phyloP scores from a whole-genome alignment of 306 rosid species.

The Spatholobus suberectus region DNA sequence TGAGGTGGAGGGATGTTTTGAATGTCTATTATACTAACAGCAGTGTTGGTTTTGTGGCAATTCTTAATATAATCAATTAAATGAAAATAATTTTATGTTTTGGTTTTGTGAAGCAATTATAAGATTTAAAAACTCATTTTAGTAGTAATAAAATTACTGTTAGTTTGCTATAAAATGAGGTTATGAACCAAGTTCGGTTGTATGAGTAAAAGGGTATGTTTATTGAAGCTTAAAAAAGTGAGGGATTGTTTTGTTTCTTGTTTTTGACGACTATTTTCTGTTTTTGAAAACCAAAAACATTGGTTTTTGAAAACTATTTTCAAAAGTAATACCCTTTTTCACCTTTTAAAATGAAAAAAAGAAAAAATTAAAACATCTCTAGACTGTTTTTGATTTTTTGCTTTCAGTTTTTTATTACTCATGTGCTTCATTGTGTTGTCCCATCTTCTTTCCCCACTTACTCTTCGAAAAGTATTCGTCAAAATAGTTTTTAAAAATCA shows the following conservation, averaged over 20 bases:
- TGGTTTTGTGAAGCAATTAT: neutral
- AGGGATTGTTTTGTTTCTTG: neutral
- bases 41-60: neutral
- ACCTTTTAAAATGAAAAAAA: neutral
- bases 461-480: no score
- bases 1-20: conserved; percentile 1
- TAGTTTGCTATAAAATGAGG: neutral
- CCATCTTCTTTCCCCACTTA: neutral
- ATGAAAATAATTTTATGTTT: neutral
- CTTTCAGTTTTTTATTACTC: neutral
- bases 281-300: neutral
- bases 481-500: neutral
- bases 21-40: neutral
- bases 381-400: neutral
- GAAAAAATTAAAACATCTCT: neutral
- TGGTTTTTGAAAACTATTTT: neutral
- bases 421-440: neutral
- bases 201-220: no score
- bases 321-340: neutral
- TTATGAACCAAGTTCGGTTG: no score
- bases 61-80: neutral
- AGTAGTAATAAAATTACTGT: neutral
- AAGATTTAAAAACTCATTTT: neutral
- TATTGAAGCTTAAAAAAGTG: neutral
- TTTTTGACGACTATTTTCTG: neutral